A percentile compares a stretch with the other conserved stretches of the same genome.
Conservation (phyloP, 495 filamentous ascomycete species). For the Aspergillus bertholletiae region DNA sequence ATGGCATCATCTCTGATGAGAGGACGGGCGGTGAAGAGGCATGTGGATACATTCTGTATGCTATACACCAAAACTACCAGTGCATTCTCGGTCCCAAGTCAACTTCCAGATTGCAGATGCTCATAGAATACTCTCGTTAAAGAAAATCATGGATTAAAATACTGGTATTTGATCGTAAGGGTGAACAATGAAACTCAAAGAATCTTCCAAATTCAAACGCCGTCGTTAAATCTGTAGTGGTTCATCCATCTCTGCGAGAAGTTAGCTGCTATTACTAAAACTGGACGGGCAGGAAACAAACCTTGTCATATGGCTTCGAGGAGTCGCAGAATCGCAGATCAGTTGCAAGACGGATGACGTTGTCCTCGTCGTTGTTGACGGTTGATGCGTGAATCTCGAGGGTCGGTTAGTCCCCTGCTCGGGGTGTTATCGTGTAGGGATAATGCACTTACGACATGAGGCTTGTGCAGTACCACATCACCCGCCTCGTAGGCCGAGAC, state of each 20-base stretch:
- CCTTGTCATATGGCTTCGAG: conserved; percentile 46
- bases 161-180: not conserved
- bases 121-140: no score
- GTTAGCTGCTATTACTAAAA: not conserved
- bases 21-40: no score
- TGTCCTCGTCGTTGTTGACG: conserved; percentile 52
- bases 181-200: not conserved
- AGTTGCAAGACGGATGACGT: conserved; percentile 53
- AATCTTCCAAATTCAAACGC: conserved; percentile 18
- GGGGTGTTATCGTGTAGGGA: no score
- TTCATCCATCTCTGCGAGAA: conserved; percentile 35
- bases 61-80: no score
- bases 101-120: not conserved
- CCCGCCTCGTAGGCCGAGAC: conserved; percentile 56
- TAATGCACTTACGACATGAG: conserved; percentile 49
- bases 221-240: conserved; percentile 31
- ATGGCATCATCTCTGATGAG: no score
- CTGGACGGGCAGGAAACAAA: conserved; percentile 6
- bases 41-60: no score
- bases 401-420: not conserved
- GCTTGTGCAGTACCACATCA: conserved; percentile 58
- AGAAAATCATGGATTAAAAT: not conserved
- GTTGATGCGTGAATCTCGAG: conserved; percentile 53
- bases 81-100: not conserved
- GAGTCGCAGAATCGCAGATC: conserved; percentile 55